Evolutionary conservation across 192 early-diverging fungal species (phyloP), one percentile per base, ranked within the genome.

Genomic region (Linnemannia exigua): DNA sequence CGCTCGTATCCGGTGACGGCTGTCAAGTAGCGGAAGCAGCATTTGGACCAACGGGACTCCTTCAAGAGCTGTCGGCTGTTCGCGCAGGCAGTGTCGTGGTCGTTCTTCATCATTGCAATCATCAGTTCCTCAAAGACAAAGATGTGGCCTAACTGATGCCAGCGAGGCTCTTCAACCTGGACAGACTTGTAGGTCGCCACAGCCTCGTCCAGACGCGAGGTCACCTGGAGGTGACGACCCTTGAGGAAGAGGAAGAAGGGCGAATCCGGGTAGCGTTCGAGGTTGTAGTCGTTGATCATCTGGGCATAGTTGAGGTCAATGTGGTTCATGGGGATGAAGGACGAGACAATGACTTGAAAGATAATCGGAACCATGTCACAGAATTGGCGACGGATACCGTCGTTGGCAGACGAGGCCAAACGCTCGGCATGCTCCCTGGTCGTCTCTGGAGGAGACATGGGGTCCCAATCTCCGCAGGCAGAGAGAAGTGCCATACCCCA

Each of bases 31-130:
- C 90, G 91, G 90, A 95, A 98, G 5, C 94, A 93, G 28, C 95
- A 93, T 78, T 94, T 94, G 72, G 95, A 94, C 97, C 97, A 98
- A 70, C 94, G 93, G 80, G 94, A 96, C 74, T 98, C 96, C 69
- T 90, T 92, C 67, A 89, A 89, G 52, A 98, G 82, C 3, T 89
- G 92, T 15, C 88, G 89, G 77, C 93, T 95, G 28, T 91, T 92
- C 14, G 92, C 83, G 36, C 87, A 87, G 0, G 95, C 95, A 12
- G 86, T 88, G 25, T 87, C 74, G 90, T 93, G 97, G 52, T 94
- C 87, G 1, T 85, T 87, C 36, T 94, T 79, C 50, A 93, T 88
- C 87, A 94, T 92, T 52, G 91, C 88, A 77, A 91, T 92, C 47
- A 95, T 82, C 15, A 93, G 91, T 35, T 95, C 87, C 78, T 97